Evolutionary conservation across 306 rosid genomes (phyloP), one percentile per base, ranked within the genome.

Genomic region (Potentilla sterilis): DNA sequence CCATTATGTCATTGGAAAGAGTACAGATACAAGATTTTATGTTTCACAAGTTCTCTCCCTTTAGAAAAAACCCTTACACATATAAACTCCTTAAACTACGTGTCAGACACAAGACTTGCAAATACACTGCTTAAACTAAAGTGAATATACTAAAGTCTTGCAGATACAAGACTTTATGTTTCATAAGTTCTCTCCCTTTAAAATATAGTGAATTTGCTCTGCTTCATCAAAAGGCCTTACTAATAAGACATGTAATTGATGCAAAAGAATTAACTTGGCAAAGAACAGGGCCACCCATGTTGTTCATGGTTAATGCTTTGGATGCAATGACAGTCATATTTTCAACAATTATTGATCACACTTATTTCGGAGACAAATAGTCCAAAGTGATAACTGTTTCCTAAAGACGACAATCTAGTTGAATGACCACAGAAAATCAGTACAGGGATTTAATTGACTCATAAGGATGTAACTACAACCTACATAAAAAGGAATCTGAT

Each of bases 391-490:
- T 11, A 61, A 21, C 22, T 46, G 10, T 40, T 73, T 40, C 40
- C 61, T 2, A 24, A 13, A 51, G 68, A 21, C 7, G 7, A n/a
- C 24, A 15, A 19, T 48, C 49, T 34, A 58, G 49, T 34, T 78
- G 47, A 61, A 62, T 78, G 58, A 47, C 70, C 49, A 61, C 9
- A 44, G 59, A 78, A 71, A 59, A 40, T 21, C 10, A 71, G 12
- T 48, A 46, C 4, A 24, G 35, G 74, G 14, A 69, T 16, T 42
- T 35, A 4, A 18, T 16, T 79, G 42, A 62, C 14, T n/a, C 22
- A 21, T 52, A 55, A 72, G 15, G 15, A 10, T n/a, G 24, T 10
- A 2, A 38, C 38, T 38, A 54, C 28, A 28, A 28, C 28, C 28
- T 28, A 28, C 28, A 28, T 28, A 28, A 28, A 28, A 28, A 28